Evolutionary conservation across 2,329 filamentous ascomycete species (phyloP).

Genomic region (Hypoxylon sp.): DNA sequence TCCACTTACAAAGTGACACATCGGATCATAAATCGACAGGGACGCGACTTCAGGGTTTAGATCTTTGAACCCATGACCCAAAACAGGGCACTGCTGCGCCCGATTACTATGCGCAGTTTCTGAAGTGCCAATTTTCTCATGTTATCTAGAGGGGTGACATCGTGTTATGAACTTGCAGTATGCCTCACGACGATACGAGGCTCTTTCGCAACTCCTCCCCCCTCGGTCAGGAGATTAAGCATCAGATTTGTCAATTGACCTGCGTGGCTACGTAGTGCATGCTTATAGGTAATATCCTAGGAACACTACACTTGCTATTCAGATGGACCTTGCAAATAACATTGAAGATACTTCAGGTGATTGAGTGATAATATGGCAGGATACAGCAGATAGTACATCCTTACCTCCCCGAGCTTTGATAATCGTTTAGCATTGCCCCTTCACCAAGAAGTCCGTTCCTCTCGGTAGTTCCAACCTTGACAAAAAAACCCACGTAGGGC

Average conservation of each 20-base stretch:
- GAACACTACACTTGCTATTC: neutral
- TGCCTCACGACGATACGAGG: constrained; percentile 11
- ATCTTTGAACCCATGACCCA: constrained; percentile 22
- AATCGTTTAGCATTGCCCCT: constrained; percentile 24
- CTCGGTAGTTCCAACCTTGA: constrained; percentile 17
- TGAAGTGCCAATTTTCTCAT: constrained; percentile 1
- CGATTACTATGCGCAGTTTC: constrained; percentile 16
- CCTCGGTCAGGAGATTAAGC: constrained; percentile 25
- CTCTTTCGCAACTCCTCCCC: constrained; percentile 2
- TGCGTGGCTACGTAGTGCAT: neutral
- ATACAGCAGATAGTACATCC: neutral
- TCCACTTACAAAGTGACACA: constrained; percentile 11
- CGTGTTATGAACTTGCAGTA: constrained; percentile 9
- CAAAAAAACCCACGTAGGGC: neutral
- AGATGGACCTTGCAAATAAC: neutral
- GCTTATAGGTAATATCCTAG: neutral
- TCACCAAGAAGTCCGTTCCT: constrained; percentile 18
- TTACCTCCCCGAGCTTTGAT: constrained; percentile 6
- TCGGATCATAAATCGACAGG: constrained; percentile 6
- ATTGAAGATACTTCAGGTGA: neutral
- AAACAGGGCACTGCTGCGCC: constrained; percentile 20
- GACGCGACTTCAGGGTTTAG: neutral
- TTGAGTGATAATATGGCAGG: neutral
- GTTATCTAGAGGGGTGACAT: neutral
- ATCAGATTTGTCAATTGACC: constrained; percentile 21